These are phyloP conservation scores for Geotrichum cucujoidarum DNA, from an alignment of 1,139 yeast species.

Conservation along the genomic window DNA sequence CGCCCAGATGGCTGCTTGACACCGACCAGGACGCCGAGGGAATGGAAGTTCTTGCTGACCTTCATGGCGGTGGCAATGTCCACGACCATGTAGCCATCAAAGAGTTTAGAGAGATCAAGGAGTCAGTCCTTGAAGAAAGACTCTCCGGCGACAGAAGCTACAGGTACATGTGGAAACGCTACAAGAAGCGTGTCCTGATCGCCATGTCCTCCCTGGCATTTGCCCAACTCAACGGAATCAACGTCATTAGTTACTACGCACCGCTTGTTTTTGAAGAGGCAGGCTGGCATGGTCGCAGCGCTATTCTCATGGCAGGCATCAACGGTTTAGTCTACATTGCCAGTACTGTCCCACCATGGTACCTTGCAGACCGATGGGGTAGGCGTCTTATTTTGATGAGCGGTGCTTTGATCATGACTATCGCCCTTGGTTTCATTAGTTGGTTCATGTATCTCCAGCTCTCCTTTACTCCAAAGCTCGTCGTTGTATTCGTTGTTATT, in stretches of 20 bases:
- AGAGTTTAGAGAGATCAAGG: slow-evolving; percentile 74
- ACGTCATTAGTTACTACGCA: slow-evolving; percentile 86
- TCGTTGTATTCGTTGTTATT: slow-evolving; percentile 68
- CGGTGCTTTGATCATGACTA: slow-evolving; percentile 76
- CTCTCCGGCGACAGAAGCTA: slow-evolving; percentile 74
- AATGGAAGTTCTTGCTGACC: slow-evolving; percentile 67
- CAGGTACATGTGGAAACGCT: slow-evolving; percentile 60
- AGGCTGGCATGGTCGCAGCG: slow-evolving; percentile 86
- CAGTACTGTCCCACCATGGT: slow-evolving; percentile 88
- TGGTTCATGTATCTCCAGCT: slow-evolving; percentile 57
- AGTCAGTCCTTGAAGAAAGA: slow-evolving; percentile 65
- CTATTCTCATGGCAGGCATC: slow-evolving; percentile 89
- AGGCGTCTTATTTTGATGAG: slow-evolving; percentile 71
- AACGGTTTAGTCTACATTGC: slow-evolving; percentile 69
- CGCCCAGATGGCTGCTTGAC: slow-evolving; percentile 85
- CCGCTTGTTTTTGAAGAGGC: slow-evolving; percentile 92
- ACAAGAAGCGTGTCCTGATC: slow-evolving; percentile 70
- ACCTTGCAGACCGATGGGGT: slow-evolving; percentile 85
- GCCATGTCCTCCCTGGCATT: slow-evolving; percentile 89
- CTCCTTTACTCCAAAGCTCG: slow-evolving; percentile 62
- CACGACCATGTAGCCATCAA: slow-evolving; percentile 52
- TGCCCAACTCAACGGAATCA: slow-evolving; percentile 90
- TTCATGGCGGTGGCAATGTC: slow-evolving; percentile 63
- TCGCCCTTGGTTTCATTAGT: slow-evolving; percentile 61
- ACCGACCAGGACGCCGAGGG: slow-evolving; percentile 89